Evolutionary conservation across 78 protist genomes (phyloP).

Genomic region (Chrysochromulina tobinii): DNA sequence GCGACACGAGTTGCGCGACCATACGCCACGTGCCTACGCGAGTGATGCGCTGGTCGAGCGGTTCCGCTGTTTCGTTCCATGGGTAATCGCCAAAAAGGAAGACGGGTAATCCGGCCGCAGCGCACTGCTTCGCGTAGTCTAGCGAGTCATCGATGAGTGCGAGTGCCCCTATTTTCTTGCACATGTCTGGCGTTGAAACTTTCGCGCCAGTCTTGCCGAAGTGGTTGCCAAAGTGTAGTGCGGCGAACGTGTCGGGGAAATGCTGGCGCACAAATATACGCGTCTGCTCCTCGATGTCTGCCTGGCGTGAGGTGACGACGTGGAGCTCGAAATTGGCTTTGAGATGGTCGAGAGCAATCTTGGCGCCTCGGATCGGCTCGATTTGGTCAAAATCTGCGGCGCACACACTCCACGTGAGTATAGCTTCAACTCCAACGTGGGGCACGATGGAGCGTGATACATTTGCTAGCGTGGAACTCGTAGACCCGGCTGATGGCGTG

Average conservation of each 20-base stretch:
- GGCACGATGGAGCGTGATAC: too few relatives aligned
- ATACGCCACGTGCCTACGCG: too few relatives aligned
- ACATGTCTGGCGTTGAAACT: neutral
- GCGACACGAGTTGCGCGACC: too few relatives aligned
- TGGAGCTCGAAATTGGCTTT: neutral
- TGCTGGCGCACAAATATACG: neutral
- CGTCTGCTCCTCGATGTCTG: neutral
- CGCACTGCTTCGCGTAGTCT: neutral
- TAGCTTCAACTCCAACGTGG: too few relatives aligned
- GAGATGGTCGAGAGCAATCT: neutral
- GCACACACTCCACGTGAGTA: too few relatives aligned
- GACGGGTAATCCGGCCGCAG: neutral
- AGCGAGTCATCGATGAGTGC: neutral
- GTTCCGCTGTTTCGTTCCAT: neutral
- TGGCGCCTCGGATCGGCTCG: neutral
- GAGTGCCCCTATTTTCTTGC: neutral
- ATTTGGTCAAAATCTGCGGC: neutral
- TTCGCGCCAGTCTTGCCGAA: neutral
- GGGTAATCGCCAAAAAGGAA: neutral
- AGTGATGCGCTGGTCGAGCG: too few relatives aligned
- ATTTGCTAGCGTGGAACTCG: neutral
- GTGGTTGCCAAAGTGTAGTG: conserved; percentile 4
- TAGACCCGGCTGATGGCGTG: neutral
- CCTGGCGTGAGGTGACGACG: conserved; percentile 21
- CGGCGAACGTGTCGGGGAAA: neutral